Evolutionary conservation across 805 yeast species (phyloP).

Genomic region (Candida gorgasii): DNA sequence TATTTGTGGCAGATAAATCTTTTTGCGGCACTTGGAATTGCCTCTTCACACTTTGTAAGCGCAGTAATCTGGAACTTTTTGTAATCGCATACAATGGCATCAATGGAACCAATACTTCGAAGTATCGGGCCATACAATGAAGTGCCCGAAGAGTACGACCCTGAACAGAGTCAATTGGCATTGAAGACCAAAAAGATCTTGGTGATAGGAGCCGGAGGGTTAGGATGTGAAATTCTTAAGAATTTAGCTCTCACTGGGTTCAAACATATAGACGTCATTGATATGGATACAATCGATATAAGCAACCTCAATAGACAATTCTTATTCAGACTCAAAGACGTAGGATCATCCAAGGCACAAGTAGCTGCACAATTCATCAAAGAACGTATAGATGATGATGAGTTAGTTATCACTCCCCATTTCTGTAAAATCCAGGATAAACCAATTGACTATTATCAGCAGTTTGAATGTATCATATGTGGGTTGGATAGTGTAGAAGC

Average conservation of each 20-base stretch:
- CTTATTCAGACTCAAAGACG: conserved; percentile 58
- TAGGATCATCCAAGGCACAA: conserved; percentile 66
- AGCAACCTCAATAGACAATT: conserved; percentile 77
- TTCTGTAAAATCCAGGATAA: conserved; percentile 63
- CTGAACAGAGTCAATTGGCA: conserved; percentile 22
- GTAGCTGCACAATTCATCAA: conserved; percentile 62
- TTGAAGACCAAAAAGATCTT: conserved; percentile 27
- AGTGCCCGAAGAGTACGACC: conserved; percentile 33
- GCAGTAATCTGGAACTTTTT: too few relatives aligned
- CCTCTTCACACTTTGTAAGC: too few relatives aligned
- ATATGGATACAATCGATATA: conserved; percentile 82
- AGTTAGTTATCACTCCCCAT: conserved; percentile 54
- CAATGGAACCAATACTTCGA: conserved; percentile 21
- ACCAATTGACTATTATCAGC: conserved; percentile 58
- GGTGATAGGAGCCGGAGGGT: conserved; percentile 79
- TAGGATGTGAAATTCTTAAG: conserved; percentile 80
- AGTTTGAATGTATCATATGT: conserved; percentile 74
- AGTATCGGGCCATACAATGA: conserved; percentile 42
- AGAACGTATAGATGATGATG: conserved; percentile 37
- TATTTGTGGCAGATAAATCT: not conserved
- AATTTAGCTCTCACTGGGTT: conserved; percentile 72
- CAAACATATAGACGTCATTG: conserved; percentile 63
- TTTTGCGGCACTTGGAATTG: too few relatives aligned
- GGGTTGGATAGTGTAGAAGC: conserved; percentile 92
- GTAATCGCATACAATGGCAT: not conserved